These are phyloP conservation scores for Boletus fagicola DNA, from an alignment of 768 basidiomycete genomes.

Conservation along the genomic window DNA sequence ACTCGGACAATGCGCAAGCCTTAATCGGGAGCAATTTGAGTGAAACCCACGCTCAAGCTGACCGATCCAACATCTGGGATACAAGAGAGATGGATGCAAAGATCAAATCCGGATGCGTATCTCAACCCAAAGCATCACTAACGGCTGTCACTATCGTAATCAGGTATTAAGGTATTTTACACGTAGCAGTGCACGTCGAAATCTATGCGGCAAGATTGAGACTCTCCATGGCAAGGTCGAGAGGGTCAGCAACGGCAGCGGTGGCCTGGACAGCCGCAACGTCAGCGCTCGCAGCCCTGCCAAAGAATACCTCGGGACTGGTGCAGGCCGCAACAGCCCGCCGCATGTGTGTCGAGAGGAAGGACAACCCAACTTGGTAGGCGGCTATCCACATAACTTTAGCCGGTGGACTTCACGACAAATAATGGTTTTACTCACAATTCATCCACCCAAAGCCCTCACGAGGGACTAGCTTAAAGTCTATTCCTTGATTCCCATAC, in stretches of 20 bases:
- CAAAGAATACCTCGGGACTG: constrained; percentile 87
- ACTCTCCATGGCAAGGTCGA: constrained; percentile 63
- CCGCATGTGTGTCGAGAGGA: constrained; percentile 91
- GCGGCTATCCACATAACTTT: constrained; percentile 54
- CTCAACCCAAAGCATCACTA: not conserved
- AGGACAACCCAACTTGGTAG: constrained; percentile 94
- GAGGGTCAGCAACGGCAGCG: constrained; percentile 48
- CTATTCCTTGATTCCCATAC: constrained; percentile 93
- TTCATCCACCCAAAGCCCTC: constrained; percentile 99
- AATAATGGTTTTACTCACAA: constrained; percentile 43
- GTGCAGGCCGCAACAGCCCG: constrained; percentile 93
- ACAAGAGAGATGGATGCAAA: constrained; percentile 4
- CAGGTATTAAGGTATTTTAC: constrained; percentile 18
- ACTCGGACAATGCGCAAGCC: constrained; percentile 6
- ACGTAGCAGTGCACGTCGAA: not conserved
- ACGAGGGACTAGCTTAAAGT: constrained; percentile 96
- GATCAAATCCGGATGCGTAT: not conserved
- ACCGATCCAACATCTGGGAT: constrained; percentile 18
- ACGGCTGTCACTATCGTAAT: constrained; percentile 1
- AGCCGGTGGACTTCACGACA: not conserved
- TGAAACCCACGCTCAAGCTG: constrained; percentile 1
- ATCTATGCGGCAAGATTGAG: constrained; percentile 33
- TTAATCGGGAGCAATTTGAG: not conserved
- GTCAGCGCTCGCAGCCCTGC: constrained; percentile 40
- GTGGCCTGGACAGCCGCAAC: constrained; percentile 36